A percentile compares a stretch with the other conserved stretches of the same genome.
Evolutionary conservation across 352 stramenopile genomes (phyloP).

Genomic region (Thraustochytrium striatum): DNA sequence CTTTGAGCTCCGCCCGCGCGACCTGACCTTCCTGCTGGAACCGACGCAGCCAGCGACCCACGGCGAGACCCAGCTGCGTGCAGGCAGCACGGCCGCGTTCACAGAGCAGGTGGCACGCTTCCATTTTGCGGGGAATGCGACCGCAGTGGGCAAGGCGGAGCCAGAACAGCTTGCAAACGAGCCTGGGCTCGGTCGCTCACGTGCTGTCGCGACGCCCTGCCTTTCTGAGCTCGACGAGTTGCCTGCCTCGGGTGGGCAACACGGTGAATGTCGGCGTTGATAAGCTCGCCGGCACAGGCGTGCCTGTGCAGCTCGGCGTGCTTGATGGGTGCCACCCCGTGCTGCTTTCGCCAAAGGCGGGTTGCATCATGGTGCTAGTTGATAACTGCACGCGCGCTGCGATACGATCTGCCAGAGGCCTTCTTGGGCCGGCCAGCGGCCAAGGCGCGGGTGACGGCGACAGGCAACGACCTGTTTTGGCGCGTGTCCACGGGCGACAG

Average conservation of each 20-base stretch:
- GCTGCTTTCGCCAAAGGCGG: background rate
- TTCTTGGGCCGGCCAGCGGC: background rate
- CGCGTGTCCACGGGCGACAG: too few species aligned
- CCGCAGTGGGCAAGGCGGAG: background rate
- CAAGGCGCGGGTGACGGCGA: background rate
- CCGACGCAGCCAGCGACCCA: background rate
- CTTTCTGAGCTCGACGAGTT: background rate
- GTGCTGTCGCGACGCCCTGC: background rate
- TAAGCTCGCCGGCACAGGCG: conserved; percentile 16
- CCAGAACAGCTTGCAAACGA: background rate
- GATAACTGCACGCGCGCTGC: background rate
- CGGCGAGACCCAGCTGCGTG: background rate
- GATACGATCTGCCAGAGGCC: background rate
- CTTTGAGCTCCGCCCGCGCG: background rate
- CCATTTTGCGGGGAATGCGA: background rate
- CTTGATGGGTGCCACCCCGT: background rate
- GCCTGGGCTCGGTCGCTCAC: background rate
- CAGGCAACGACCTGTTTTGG: too few species aligned
- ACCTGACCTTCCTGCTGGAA: conserved; percentile 26
- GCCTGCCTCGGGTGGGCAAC: background rate
- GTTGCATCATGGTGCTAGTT: background rate
- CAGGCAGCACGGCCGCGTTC: background rate
- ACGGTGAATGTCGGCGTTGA: background rate
- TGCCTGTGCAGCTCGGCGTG: conserved; percentile 1
- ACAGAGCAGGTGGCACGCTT: conserved; percentile 63